phyloP scores from a whole-genome alignment of 1,284 basidiomycete genomes.

The Coniferiporia weirii region DNA sequence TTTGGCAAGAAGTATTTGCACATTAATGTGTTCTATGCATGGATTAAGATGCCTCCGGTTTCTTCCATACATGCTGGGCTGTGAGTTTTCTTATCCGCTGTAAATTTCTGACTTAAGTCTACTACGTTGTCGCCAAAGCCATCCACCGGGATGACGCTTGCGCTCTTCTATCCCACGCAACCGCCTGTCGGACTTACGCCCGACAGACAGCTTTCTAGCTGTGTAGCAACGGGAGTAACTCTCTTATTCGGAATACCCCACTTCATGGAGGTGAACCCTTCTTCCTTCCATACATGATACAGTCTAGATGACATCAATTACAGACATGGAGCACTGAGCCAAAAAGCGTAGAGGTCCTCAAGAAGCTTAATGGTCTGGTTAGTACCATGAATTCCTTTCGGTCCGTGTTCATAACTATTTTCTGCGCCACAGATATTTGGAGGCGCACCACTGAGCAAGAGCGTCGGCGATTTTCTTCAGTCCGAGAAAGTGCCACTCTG shows the following conservation, averaged over 20 bases:
- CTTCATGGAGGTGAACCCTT: constrained; percentile 1
- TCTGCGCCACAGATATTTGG: background rate
- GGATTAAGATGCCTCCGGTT: constrained; percentile 2
- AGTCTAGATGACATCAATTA: background rate
- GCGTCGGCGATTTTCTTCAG: constrained; percentile 3
- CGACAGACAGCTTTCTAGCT: constrained; percentile 1
- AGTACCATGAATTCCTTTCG: background rate
- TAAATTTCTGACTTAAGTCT: background rate
- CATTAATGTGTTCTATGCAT: background rate
- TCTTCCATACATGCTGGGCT: constrained; percentile 10
- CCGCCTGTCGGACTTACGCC: constrained; percentile 3
- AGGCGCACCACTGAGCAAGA: constrained; percentile 7
- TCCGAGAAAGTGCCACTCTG: background rate
- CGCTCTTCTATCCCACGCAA: background rate
- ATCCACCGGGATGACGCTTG: constrained; percentile 1
- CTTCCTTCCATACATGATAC: background rate
- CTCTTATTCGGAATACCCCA: constrained; percentile 2
- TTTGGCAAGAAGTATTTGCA: background rate
- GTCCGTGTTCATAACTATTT: background rate
- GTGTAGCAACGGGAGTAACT: background rate
- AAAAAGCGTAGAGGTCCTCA: constrained; percentile 2
- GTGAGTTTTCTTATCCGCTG: background rate
- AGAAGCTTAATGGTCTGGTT: background rate
- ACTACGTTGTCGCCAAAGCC: background rate
- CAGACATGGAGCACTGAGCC: constrained; percentile 5